Evolutionary conservation across 2,329 filamentous ascomycete species (phyloP).

Genomic region (Dothistroma septosporum): DNA sequence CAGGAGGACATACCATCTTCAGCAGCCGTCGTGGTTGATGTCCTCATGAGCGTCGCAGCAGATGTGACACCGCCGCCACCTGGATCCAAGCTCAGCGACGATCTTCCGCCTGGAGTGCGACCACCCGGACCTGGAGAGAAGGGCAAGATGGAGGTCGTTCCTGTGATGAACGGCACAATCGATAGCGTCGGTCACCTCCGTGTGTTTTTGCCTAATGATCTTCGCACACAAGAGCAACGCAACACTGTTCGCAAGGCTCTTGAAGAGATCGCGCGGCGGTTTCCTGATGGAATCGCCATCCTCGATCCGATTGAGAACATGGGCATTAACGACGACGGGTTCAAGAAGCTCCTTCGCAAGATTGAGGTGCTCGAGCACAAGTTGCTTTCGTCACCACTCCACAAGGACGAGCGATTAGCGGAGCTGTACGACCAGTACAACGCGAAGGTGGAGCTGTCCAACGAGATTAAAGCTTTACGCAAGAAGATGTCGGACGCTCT

Average conservation of each 20-base stretch:
- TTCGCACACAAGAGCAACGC: constrained; percentile 63
- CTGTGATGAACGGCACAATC: constrained; percentile 79
- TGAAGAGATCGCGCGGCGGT: constrained; percentile 76
- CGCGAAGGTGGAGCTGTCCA: constrained; percentile 68
- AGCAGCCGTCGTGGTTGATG: constrained; percentile 76
- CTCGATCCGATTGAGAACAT: constrained; percentile 95
- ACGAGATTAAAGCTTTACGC: constrained; percentile 82
- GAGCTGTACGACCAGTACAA: constrained; percentile 85
- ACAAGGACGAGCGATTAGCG: constrained; percentile 79
- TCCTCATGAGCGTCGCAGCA: constrained; percentile 64
- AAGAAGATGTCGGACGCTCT: constrained; percentile 81
- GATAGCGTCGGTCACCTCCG: constrained; percentile 79
- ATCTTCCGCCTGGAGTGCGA: constrained; percentile 59
- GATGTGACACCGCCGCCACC: constrained; percentile 46
- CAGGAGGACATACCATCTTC: constrained; percentile 67
- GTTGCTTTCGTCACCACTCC: constrained; percentile 81
- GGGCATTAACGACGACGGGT: constrained; percentile 85
- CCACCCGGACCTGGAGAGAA: constrained; percentile 61
- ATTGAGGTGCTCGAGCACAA: constrained; percentile 95
- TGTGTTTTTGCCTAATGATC: constrained; percentile 75
- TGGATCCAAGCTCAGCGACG: constrained; percentile 37
- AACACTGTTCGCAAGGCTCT: constrained; percentile 65
- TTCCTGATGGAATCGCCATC: constrained; percentile 85
- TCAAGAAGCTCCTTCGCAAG: constrained; percentile 88
- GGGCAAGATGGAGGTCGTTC: constrained; percentile 74